Percentiles rank a stretch among this genome's conserved stretches.
Conservation (phyloP, 1,284 basidiomycete genomes). For the Irpex sp. region DNA sequence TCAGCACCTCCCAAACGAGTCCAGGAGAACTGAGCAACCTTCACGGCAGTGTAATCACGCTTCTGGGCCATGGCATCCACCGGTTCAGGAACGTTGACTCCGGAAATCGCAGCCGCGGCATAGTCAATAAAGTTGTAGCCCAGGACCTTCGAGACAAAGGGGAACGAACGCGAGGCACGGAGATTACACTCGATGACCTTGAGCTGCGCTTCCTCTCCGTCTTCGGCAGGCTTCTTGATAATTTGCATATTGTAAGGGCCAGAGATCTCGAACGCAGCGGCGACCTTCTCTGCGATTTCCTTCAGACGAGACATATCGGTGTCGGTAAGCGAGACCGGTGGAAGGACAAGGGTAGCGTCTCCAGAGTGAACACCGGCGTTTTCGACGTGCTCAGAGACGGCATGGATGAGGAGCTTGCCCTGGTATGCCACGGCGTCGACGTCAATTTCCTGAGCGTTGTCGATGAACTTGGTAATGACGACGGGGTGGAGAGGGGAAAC, state of each 20-base stretch:
- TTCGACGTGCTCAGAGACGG: slow-evolving; percentile 97
- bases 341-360: slow-evolving; percentile 95
- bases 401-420: slow-evolving; percentile 92
- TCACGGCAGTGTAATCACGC: slow-evolving; percentile 93
- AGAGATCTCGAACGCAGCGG: slow-evolving; percentile 90
- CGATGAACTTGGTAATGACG: slow-evolving; percentile 98
- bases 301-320: slow-evolving; percentile 85
- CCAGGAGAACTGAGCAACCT: slow-evolving; percentile 99
- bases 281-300: slow-evolving; percentile 92
- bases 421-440: slow-evolving; percentile 96
- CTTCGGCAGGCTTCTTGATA: slow-evolving; percentile 76
- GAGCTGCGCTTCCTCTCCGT: slow-evolving; percentile 61
- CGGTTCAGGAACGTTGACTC: slow-evolving; percentile 85
- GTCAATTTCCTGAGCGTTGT: slow-evolving; percentile 96
- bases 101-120: slow-evolving; percentile 90
- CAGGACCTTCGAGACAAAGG: slow-evolving; percentile 98
- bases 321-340: slow-evolving; percentile 83
- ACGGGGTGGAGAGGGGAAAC: slow-evolving; percentile 98
- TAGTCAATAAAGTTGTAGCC: slow-evolving; percentile 97
- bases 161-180: slow-evolving; percentile 96
- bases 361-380: slow-evolving; percentile 99
- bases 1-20: slow-evolving; percentile 92
- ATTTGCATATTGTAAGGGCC: slow-evolving; percentile 99
- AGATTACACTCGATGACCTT: slow-evolving; percentile 99
- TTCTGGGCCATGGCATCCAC: slow-evolving; percentile 91